Evolutionary conservation across 768 basidiomycete genomes (phyloP), one percentile per base, ranked within the genome.

Genomic region (Suillus lakei): DNA sequence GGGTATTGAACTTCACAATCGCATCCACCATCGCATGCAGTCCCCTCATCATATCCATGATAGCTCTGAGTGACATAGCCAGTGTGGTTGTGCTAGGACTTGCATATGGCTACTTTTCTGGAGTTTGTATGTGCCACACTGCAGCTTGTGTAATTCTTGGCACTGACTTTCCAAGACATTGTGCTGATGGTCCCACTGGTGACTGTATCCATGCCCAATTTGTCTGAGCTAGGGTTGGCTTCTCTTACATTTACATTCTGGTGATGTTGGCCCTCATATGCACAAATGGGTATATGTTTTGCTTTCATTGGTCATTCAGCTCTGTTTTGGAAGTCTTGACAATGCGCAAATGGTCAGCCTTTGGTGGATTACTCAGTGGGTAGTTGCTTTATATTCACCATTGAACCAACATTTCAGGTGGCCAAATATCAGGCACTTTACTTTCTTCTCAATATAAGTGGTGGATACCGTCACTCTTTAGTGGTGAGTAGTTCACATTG

Each of bases 171-270:
- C n/a, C n/a, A n/a, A n/a, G n/a, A n/a, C n/a, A n/a, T n/a, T n/a
- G n/a, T n/a, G n/a, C n/a, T n/a, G n/a, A n/a, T n/a, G n/a, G n/a
- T n/a, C 1, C 81, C 82, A 7, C 75, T 81, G 73, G 66, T 85
- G 8, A 76, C 76, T 7, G 78, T 77, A 5, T 71, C 82, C n/a
- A 78, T 84, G 1, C 70, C 75, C 21, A 77, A 77, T 21, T 78
- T 82, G 60, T 71, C 77, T 5, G 85, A 87, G 71, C 80, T 86
- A 30, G 86, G 85, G 9, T 74, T 50, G n/a, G 71, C 1, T 46
- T n/a, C 43, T n/a, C 21, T 44, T 5, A 39, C 34, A 34, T 34
- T 34, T 5, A 8, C 34, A 34, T 34, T 34, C 34, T 34, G 34
- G 34, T 8, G 34, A 4, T 48, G 23, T 66, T 30, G n/a, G n/a